Base-by-base conservation (phyloP, 495 filamentous ascomycete species). In the Chaetomium cochliodes region DNA sequence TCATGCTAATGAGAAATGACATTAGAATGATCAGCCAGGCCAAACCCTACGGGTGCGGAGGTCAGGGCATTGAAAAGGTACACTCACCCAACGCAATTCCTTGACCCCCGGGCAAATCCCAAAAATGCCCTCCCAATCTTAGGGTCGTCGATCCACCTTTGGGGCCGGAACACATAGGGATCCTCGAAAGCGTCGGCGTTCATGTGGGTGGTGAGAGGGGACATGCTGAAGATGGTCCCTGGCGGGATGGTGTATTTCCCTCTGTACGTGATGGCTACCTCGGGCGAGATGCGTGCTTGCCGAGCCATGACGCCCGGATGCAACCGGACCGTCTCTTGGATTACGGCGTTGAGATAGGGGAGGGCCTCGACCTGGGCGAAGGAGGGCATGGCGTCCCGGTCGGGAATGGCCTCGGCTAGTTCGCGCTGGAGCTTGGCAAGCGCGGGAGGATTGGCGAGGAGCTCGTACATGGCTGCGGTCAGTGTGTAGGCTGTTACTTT, bases 71-170 rank as follows among this genome's bases (percentile, higher is more conserved):
- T 12, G 42, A 15, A 46, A 47, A 37, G 20, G 11, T 28, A 28
- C 3, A 33, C 56, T 58, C 23, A 58, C 56, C 56, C 65, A 30
- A 67, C 37, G 50, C 65, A 67, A 16, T 59, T 63, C 22, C 59
- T 62, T 2, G 58, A 20, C 3, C 65, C 65, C 16, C 58, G 33
- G 2, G 65, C 51, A 52, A 67, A 67, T 0, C 59, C 59, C 23
- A 50, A 6, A 47, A 67, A 67, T 0, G 44, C 44, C 47, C 60
- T n/a, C 6, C 11, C 44, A 3, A 67, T 20, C 18, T 25, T 37
- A 4, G 59, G 65, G 22, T 63, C 53, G n/a, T 67, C 65, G 28
- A 67, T 67, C 65, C 65, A 67, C 22, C 65, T 18, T 33, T 67
- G 41, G 0, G 65, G 65, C 6, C 18, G 9, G 26, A 67, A 67